Evolutionary conservation across 306 rosid genomes (phyloP).

Genomic region (Lotus japonicus): DNA sequence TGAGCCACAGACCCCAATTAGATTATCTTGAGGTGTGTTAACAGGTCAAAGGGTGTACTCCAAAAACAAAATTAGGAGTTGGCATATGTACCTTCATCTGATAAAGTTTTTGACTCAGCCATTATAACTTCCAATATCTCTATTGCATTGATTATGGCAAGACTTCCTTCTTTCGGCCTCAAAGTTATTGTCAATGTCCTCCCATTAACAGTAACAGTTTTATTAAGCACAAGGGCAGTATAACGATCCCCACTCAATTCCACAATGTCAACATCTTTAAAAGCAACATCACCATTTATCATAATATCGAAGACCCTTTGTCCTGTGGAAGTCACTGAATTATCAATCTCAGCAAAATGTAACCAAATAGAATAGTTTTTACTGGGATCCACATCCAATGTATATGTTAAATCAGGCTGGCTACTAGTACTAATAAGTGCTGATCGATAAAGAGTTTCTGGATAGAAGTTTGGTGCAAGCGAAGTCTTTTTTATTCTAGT

Average conservation of each 20-base stretch:
- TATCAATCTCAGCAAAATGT: slow-evolving; percentile 87
- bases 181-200: slow-evolving; percentile 68
- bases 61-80: background rate
- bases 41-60: background rate
- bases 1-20: background rate
- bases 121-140: slow-evolving; percentile 78
- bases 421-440: slow-evolving; percentile 59
- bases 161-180: slow-evolving; percentile 48
- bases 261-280: slow-evolving; percentile 62
- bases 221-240: slow-evolving; percentile 82
- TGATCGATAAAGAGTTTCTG: slow-evolving; percentile 72
- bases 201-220: slow-evolving; percentile 62
- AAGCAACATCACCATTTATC: slow-evolving; percentile 54
- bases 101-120: slow-evolving; percentile 59
- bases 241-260: slow-evolving; percentile 61
- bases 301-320: slow-evolving; percentile 72
- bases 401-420: slow-evolving; percentile 64
- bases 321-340: slow-evolving; percentile 44
- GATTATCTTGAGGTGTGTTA: background rate
- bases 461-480: slow-evolving; percentile 71
- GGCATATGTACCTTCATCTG: slow-evolving; percentile 67
- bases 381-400: slow-evolving; percentile 79
- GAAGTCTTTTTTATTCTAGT: slow-evolving; percentile 61
- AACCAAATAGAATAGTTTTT: slow-evolving; percentile 92
- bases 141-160: slow-evolving; percentile 73